phyloP scores from a whole-genome alignment of 345 rosid genomes.

The Populus alba region DNA sequence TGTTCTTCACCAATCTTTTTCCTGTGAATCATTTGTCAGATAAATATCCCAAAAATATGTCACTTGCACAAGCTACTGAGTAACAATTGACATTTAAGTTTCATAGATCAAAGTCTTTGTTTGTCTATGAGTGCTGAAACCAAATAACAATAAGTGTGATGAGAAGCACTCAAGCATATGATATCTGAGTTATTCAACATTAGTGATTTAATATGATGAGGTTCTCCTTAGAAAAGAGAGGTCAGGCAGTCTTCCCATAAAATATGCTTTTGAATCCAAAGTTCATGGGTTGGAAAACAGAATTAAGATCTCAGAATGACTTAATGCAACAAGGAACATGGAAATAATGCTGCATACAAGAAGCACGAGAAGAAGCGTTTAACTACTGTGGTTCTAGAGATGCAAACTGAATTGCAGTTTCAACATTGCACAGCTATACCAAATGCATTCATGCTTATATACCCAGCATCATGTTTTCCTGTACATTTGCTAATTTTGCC shows the following conservation, averaged over 20 bases:
- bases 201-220: neutral
- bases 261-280: neutral
- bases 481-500: neutral
- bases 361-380: neutral
- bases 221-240: neutral
- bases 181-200: neutral
- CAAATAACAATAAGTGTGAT: neutral
- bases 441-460: too few relatives aligned
- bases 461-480: neutral
- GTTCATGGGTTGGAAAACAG: neutral
- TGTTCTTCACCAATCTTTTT: slow-evolving; percentile 60
- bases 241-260: neutral
- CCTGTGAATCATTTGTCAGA: slow-evolving; percentile 42
- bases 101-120: neutral
- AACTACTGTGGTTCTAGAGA: neutral
- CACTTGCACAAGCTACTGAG: neutral
- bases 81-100: neutral
- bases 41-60: neutral
- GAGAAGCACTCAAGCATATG: neutral
- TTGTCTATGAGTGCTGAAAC: neutral
- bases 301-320: neutral
- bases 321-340: neutral
- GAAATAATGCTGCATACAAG: neutral
- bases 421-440: neutral
- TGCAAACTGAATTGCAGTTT: neutral